Evolutionary conservation across 1,284 basidiomycete genomes (phyloP).

Genomic region (Cutaneotrichosporon curvatum): DNA sequence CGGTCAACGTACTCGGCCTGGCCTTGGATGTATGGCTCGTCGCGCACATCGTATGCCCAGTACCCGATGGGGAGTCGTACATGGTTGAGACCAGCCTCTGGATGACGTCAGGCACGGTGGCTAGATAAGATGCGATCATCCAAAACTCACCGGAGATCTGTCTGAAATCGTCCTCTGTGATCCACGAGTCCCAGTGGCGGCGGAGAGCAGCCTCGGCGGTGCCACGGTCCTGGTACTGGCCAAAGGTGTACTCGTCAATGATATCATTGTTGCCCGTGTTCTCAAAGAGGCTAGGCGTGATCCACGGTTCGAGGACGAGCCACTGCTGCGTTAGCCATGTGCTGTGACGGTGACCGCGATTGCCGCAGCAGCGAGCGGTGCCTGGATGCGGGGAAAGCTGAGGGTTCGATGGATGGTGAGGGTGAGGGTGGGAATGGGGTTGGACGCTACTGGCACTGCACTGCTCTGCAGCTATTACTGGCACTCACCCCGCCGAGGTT

Average conservation of each 20-base stretch:
- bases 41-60: conserved; percentile 79
- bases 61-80: conserved; percentile 70
- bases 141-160: conserved; percentile 56
- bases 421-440: no score
- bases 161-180: conserved; percentile 72
- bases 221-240: conserved; percentile 40
- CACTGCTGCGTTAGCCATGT: no score
- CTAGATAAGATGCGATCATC: background rate
- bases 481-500: conserved; percentile 44
- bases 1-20: conserved; percentile 49
- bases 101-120: background rate
- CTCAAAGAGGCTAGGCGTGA: conserved; percentile 73
- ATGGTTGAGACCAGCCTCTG: conserved; percentile 62
- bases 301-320: conserved; percentile 43
- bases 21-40: conserved; percentile 58
- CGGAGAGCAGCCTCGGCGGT: conserved; percentile 27
- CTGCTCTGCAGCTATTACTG: no score
- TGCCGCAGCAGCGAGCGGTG: no score
- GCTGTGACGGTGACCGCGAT: no score
- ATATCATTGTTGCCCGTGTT: conserved; percentile 60
- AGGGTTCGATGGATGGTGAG: no score
- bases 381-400: no score
- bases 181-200: conserved; percentile 47
- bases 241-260: conserved; percentile 77
- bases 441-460: no score